Evolutionary conservation across 805 yeast genomes (phyloP), one percentile per base, ranked within the genome.

Genomic region (Monosporozyma unispora): DNA sequence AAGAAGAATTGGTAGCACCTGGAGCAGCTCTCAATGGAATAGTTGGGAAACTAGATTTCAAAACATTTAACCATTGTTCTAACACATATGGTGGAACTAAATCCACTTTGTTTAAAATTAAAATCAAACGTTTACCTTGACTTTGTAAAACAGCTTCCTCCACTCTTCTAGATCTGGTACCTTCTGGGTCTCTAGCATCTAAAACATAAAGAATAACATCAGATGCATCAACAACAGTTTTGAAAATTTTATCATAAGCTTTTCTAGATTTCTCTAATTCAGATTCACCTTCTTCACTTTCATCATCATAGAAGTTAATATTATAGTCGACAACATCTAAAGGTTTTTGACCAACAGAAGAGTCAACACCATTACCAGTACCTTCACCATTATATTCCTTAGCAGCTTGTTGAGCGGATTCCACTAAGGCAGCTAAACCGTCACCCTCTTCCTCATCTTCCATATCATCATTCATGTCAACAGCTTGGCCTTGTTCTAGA

Each of bases 151-250:
- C 88, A 2, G 95, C 87, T 64, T 87, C 85, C 73, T 93, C 99
- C 40, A 93, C 90, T 63, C 81, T 87, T 64, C 82, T 80, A 8
- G 97, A 89, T 63, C 99, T 80, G 2, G 98, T 91, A 18, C 88
- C 82, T 67, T 87, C 96, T 49, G 99, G 99, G 68, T 93, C 96
- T 68, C 99, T 82, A 1, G 99, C 96, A 70, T 91, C 99, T 62
- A 91, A 72, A n/a, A 91, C 96, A 62, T 93, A 91, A 49, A 90
- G 74, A 18, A 91, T 74, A 48, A 91, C 96, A 65, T 91, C 99
- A 1, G 97, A 75, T 21, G 89, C 84, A 52, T 89, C 97, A 21
- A 93, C 90, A 35, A 93, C 97, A 14, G 89, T 77, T 68, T 89
- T 90, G 76, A 90, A 91, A 52, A 91, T 81, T 70, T 90, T 91